Conservation (phyloP, 495 filamentous ascomycete genomes). For the Penicillium canescens region DNA sequence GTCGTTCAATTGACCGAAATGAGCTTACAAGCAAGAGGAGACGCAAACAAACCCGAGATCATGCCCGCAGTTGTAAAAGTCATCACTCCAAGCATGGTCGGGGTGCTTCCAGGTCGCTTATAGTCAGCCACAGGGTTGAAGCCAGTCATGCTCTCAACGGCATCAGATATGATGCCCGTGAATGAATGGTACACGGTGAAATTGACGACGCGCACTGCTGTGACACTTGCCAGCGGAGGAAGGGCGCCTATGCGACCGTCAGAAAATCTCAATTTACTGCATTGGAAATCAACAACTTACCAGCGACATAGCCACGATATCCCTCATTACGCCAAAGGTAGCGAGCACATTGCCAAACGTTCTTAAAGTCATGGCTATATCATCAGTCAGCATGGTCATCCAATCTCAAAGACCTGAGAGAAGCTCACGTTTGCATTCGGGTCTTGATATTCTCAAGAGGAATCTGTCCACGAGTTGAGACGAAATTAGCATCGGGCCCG, state of each 20-base stretch:
- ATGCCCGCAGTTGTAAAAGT: slow-evolving; percentile 80
- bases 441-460: slow-evolving; percentile 52
- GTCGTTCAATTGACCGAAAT: neutral
- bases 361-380: slow-evolving; percentile 43
- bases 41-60: slow-evolving; percentile 75
- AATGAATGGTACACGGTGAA: slow-evolving; percentile 89
- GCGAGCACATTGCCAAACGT: slow-evolving; percentile 40
- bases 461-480: slow-evolving; percentile 27
- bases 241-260: slow-evolving; percentile 58
- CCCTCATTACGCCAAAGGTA: slow-evolving; percentile 50
- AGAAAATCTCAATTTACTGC: neutral
- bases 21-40: slow-evolving; percentile 79
- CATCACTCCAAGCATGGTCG: slow-evolving; percentile 65
- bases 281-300: slow-evolving; percentile 22
- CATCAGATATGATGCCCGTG: slow-evolving; percentile 69
- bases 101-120: slow-evolving; percentile 66
- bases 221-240: slow-evolving; percentile 83
- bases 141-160: slow-evolving; percentile 54
- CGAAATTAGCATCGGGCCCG: neutral
- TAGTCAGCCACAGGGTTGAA: slow-evolving; percentile 70
- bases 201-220: slow-evolving; percentile 85
- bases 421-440: slow-evolving; percentile 51
- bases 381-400: neutral
- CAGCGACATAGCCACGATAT: slow-evolving; percentile 48
- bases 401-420: neutral